Base-by-base conservation (phyloP, 257 asterid species). In the Solanum phureja region DNA sequence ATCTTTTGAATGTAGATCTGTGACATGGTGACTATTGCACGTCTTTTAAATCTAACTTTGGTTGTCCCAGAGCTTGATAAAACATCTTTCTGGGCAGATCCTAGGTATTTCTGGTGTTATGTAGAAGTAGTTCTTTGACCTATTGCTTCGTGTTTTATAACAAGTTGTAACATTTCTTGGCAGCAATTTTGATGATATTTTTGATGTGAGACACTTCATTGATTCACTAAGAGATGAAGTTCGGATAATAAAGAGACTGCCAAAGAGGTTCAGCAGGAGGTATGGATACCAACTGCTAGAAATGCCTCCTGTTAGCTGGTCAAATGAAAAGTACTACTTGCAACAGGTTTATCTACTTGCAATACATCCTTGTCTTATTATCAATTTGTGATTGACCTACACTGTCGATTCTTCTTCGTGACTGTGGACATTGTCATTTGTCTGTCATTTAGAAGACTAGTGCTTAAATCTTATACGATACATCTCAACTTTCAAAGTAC, bases 221-320 rank as follows among this genome's bases (percentile, higher is more conserved):
- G 93, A 92, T 91, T 96, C 99, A 44, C 88, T 96, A 89, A 92
- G 97, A 90, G 98, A 96, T 87, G 99, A 96, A 92, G 98, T 96
- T 86, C 92, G 93, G 49, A 94, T 96, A 56, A 90, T 96, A 81
- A 94, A 91, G 91, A 94, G 98, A 90, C 85, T 96, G 89, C 98
- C 99, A 2, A 94, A 95, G 94, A 95, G 91, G 90, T 91, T 93
- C 86, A 92, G 96, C 87, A 89, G 88, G 88, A 92, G 93, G 87
- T 85, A 92, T 91, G 95, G 95, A 77, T 90, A 90, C 90, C 95
- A 93, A 89, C 94, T 94, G 56, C 92, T 94, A 66, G 94, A 72
- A 87, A 96, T 95, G 98, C 95, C 99, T 88, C 99, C 99, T 71
- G 94, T 96, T 87, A 96, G 98, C 93, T 96, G 99, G 99, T 96